A percentile compares a stretch with the other conserved stretches of the same genome.
Evolutionary conservation across 306 rosid genomes (phyloP).

Genomic region (Vicia sativa): DNA sequence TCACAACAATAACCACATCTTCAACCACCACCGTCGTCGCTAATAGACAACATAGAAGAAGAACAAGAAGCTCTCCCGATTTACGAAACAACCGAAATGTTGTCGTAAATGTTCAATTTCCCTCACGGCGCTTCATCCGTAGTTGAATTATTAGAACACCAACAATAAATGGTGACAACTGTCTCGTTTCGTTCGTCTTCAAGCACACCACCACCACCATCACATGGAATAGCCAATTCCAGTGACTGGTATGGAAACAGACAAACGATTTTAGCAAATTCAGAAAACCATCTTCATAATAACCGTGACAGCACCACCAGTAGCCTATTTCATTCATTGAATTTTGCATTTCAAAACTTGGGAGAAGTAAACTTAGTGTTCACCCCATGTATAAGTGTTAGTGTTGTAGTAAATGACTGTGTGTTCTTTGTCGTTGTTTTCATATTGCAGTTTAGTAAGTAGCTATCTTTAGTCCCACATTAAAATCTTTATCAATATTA

Average conservation of each 20-base stretch:
- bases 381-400: no score
- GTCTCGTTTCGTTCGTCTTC: conserved; percentile 46
- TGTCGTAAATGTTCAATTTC: conserved; percentile 92
- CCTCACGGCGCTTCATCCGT: conserved; percentile 43
- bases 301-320: conserved; percentile 47
- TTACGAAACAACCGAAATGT: conserved; percentile 78
- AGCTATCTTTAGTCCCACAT: no score
- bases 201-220: conserved; percentile 36
- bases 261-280: conserved; percentile 52
- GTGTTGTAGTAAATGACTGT: no score
- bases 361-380: no score
- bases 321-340: conserved; percentile 29
- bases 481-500: no score
- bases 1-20: conserved; percentile 27
- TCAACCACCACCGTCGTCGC: conserved; percentile 37
- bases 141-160: conserved; percentile 57
- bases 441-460: no score
- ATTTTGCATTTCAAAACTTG: no score
- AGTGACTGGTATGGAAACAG: conserved; percentile 79
- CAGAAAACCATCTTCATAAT: conserved; percentile 42
- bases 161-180: conserved; percentile 39
- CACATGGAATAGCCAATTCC: conserved; percentile 23
- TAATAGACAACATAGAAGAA: conserved; percentile 72
- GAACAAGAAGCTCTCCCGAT: conserved; percentile 61
- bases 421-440: no score